These are phyloP conservation scores for Vitis rupestris DNA, from an alignment of 164 flowering plant genomes.

Conservation along the genomic window DNA sequence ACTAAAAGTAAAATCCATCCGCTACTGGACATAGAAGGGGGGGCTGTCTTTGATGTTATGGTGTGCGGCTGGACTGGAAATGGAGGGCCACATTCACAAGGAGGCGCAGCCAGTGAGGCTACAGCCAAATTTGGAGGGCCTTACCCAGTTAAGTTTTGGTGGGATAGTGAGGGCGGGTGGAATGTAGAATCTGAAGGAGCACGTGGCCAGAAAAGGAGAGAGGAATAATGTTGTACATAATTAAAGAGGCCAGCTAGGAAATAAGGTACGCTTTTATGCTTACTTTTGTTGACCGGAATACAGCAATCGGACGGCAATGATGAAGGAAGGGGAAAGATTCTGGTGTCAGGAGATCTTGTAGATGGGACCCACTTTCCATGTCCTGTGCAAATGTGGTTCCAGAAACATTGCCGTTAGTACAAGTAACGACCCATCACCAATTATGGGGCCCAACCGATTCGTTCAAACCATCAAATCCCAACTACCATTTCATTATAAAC, in stretches of 20 bases:
- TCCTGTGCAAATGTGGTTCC: slow-evolving; percentile 14
- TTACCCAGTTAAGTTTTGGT: too few relatives aligned
- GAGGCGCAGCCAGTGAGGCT: too few relatives aligned
- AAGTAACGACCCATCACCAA: slow-evolving; percentile 19
- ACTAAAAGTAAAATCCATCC: too few relatives aligned
- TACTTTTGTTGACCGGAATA: slow-evolving; percentile 11
- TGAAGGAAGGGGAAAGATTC: slow-evolving; percentile 33
- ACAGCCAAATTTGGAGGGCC: too few relatives aligned
- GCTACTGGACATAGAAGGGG: too few relatives aligned
- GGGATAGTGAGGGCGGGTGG: too few relatives aligned
- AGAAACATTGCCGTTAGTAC: slow-evolving; percentile 19
- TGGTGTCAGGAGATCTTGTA: slow-evolving; percentile 39
- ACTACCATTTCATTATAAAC: background rate
- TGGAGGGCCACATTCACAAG: too few relatives aligned
- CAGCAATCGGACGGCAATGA: slow-evolving; percentile 19
- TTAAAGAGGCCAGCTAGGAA: slow-evolving; percentile 16
- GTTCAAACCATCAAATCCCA: slow-evolving; percentile 15
- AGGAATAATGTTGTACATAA: too few relatives aligned
- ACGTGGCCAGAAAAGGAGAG: background rate
- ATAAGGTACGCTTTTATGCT: background rate
- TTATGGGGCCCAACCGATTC: background rate
- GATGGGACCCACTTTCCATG: slow-evolving; percentile 19
- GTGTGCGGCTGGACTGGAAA: too few relatives aligned
- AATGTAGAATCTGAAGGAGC: background rate
- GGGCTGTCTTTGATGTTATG: too few relatives aligned